These are phyloP conservation scores for Saksenaea vasiformis DNA, from an alignment of 371 early-diverging fungal species.

Conservation along the genomic window DNA sequence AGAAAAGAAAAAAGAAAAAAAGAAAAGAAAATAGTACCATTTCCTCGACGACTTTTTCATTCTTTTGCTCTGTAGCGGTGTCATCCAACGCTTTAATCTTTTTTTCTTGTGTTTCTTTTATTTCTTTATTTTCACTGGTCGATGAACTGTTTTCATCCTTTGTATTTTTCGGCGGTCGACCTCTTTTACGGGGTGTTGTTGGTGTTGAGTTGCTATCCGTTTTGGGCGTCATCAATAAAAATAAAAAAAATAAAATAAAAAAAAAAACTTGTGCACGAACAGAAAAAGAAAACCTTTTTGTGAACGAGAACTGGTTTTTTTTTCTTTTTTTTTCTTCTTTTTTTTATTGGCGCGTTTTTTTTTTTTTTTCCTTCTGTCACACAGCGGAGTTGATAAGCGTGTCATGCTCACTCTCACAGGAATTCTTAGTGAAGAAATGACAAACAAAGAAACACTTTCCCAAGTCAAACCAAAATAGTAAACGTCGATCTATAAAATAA, in stretches of 20 bases:
- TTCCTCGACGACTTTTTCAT: neutral
- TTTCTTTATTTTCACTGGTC: neutral
- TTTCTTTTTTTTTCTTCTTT: neutral
- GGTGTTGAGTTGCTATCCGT: neutral
- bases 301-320: constrained; percentile 4
- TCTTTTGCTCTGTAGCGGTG: neutral
- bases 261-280: neutral
- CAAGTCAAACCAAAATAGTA: too few relatives aligned
- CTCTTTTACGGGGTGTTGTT: neutral
- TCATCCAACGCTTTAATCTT: neutral
- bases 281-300: neutral
- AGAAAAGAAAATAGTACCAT: too few relatives aligned
- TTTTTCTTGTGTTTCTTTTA: neutral
- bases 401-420: constrained; percentile 2
- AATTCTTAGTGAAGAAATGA: too few relatives aligned
- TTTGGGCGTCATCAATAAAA: neutral
- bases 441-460: too few relatives aligned
- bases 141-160: neutral
- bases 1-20: too few relatives aligned
- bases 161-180: constrained; percentile 1
- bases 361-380: neutral
- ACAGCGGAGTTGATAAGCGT: constrained; percentile 1
- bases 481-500: too few relatives aligned
- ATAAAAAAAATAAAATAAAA: neutral
- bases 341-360: neutral